These are phyloP conservation scores for Nemania sp. DNA, from an alignment of 2,329 filamentous ascomycete species.

Conservation along the genomic window DNA sequence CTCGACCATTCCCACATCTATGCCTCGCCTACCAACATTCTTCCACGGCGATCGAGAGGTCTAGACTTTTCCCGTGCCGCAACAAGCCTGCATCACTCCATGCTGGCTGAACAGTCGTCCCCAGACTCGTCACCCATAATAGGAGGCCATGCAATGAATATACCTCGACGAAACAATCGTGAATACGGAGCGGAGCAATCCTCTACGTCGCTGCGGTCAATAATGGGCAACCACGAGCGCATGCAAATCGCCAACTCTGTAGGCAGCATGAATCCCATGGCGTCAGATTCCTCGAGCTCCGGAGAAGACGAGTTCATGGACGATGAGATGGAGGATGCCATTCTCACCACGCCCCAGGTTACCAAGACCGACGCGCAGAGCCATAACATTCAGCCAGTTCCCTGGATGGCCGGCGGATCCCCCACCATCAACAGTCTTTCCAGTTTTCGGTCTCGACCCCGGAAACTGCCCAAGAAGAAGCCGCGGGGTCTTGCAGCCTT, in stretches of 20 bases:
- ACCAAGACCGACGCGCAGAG: constrained; percentile 60
- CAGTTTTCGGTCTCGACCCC: constrained; percentile 78
- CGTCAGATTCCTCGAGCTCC: constrained; percentile 75
- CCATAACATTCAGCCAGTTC: constrained; percentile 46
- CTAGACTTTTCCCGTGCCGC: constrained; percentile 92
- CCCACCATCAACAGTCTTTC: constrained; percentile 76
- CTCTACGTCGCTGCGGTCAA: constrained; percentile 72
- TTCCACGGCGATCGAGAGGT: constrained; percentile 86
- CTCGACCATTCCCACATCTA: constrained; percentile 84
- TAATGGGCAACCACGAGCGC: constrained; percentile 70
- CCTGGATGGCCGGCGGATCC: constrained; percentile 69
- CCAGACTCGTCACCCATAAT: constrained; percentile 90
- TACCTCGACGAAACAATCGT: constrained; percentile 56
- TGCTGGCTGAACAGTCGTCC: constrained; percentile 82
- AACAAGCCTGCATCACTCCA: constrained; percentile 94
- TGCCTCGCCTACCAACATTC: constrained; percentile 82
- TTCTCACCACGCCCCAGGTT: constrained; percentile 81
- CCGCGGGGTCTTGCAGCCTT: constrained; percentile 53
- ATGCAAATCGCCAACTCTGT: constrained; percentile 78
- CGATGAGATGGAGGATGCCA: constrained; percentile 77
- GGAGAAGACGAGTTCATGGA: constrained; percentile 74
- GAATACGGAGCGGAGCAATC: constrained; percentile 65
- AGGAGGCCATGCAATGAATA: constrained; percentile 67
- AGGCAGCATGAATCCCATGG: constrained; percentile 75
- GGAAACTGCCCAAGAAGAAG: constrained; percentile 66